phyloP scores from a whole-genome alignment of 768 basidiomycete genomes.

The Holtermannia corniformis region DNA sequence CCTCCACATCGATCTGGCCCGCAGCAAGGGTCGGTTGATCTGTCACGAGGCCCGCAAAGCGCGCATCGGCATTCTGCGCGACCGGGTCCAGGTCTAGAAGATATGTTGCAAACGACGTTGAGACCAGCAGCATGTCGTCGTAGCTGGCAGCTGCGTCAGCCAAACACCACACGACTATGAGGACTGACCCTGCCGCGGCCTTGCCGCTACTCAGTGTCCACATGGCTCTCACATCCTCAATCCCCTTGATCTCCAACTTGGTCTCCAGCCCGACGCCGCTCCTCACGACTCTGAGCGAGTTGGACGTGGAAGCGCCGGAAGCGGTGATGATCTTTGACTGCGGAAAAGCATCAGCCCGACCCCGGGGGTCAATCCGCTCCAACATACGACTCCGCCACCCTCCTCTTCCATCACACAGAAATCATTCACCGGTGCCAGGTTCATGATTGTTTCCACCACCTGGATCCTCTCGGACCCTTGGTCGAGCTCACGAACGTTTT shows the following conservation, averaged over 20 bases:
- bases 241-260: slow-evolving; percentile 16
- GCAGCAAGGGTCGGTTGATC: slow-evolving; percentile 23
- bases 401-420: slow-evolving; percentile 32
- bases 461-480: slow-evolving; percentile 6
- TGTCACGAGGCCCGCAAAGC: slow-evolving; percentile 7
- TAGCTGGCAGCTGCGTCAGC: neutral
- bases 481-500: slow-evolving; percentile 8
- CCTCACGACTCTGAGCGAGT: slow-evolving; percentile 30
- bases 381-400: slow-evolving; percentile 29
- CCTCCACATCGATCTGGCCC: neutral
- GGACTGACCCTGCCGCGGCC: slow-evolving; percentile 1
- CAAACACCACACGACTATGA: slow-evolving; percentile 1
- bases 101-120: slow-evolving; percentile 10
- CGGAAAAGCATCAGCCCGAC: slow-evolving; percentile 1
- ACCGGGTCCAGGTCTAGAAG: slow-evolving; percentile 10
- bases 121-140: slow-evolving; percentile 11
- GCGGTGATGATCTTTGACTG: slow-evolving; percentile 36
- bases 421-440: slow-evolving; percentile 38
- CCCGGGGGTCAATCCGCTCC: neutral
- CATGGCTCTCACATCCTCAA: slow-evolving; percentile 21
- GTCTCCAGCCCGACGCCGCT: slow-evolving; percentile 38
- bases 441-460: slow-evolving; percentile 32
- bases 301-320: slow-evolving; percentile 32
- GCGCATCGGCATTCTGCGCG: slow-evolving; percentile 4
- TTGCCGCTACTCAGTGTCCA: slow-evolving; percentile 13